phyloP scores from a whole-genome alignment of 2,329 filamentous ascomycete species.

The Verticillium zaregamsianum region DNA sequence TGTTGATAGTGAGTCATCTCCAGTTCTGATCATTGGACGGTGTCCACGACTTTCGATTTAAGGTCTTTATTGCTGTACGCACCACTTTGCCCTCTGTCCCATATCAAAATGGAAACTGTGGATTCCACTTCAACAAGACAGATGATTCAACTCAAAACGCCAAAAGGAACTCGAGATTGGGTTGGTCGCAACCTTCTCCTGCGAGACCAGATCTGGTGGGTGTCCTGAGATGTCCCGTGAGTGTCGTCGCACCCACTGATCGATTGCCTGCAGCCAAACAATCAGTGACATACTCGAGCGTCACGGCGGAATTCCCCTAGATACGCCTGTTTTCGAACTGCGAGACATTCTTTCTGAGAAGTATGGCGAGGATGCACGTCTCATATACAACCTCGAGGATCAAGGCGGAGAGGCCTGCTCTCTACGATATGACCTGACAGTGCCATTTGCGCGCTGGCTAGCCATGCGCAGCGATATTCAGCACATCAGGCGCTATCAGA shows the following conservation, averaged over 20 bases:
- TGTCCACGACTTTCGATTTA: too few relatives aligned
- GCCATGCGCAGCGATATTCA: conserved; percentile 82
- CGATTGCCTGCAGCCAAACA: not conserved
- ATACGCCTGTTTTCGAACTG: conserved; percentile 81
- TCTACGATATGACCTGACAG: conserved; percentile 81
- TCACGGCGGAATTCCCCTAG: conserved; percentile 74
- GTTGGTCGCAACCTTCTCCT: conserved; percentile 73
- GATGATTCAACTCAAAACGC: not conserved
- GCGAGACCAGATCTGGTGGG: conserved; percentile 65
- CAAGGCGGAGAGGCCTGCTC: conserved; percentile 66
- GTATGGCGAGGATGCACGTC: conserved; percentile 28
- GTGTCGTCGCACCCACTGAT: conserved; percentile 39
- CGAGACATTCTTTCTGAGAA: conserved; percentile 80
- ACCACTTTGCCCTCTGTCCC: too few relatives aligned
- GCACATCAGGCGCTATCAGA: conserved; percentile 88
- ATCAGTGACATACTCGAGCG: conserved; percentile 75
- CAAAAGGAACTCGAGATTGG: conserved; percentile 29
- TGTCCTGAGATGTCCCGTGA: too few relatives aligned
- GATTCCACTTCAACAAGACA: too few relatives aligned
- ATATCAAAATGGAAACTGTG: too few relatives aligned
- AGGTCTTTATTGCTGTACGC: too few relatives aligned
- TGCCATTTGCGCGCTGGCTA: conserved; percentile 85
- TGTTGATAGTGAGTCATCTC: too few relatives aligned
- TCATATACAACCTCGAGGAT: conserved; percentile 75
- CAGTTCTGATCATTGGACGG: too few relatives aligned